Conservation (phyloP, 108 stramenopile genomes). For the Stephanodiscus triporus region DNA sequence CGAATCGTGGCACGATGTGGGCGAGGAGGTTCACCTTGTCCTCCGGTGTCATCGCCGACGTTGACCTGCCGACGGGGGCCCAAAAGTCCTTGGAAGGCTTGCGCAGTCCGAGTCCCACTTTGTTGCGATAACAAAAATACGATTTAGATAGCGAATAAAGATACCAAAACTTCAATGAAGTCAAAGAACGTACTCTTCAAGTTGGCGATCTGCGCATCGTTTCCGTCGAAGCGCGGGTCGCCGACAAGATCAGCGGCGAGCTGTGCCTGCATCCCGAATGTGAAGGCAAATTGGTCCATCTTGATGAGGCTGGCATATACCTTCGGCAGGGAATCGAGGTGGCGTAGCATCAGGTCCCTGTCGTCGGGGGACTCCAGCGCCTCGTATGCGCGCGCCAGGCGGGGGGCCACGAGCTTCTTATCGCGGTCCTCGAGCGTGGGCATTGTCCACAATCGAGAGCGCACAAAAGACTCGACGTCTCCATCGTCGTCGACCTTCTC, state of each 20-base stretch:
- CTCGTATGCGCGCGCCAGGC: slow-evolving; percentile 66
- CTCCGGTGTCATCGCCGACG: slow-evolving; percentile 77
- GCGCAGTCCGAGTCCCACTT: slow-evolving; percentile 75
- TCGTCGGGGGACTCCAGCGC: slow-evolving; percentile 39
- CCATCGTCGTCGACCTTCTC: slow-evolving; percentile 65
- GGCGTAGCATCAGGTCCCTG: slow-evolving; percentile 48
- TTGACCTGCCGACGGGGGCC: slow-evolving; percentile 86
- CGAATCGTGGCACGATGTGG: slow-evolving; percentile 85
- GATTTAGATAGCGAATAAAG: neutral
- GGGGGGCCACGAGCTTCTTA: slow-evolving; percentile 79
- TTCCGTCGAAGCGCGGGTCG: slow-evolving; percentile 76
- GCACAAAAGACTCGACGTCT: slow-evolving; percentile 70
- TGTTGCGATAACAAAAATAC: slow-evolving; percentile 17
- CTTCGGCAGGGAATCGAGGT: slow-evolving; percentile 70
- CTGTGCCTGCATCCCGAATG: slow-evolving; percentile 89
- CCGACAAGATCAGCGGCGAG: slow-evolving; percentile 81
- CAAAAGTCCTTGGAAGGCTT: slow-evolving; percentile 84
- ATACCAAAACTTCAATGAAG: neutral
- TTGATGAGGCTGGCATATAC: slow-evolving; percentile 84
- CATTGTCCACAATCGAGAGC: slow-evolving; percentile 82
- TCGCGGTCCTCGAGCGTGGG: slow-evolving; percentile 83
- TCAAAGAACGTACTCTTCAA: slow-evolving; percentile 55
- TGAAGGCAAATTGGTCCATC: slow-evolving; percentile 91
- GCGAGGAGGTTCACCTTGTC: slow-evolving; percentile 88
- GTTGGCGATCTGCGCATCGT: slow-evolving; percentile 79